Percentiles rank a stretch among this genome's conserved stretches.
phyloP scores from a whole-genome alignment of 164 flowering plant genomes.

The Magnolia changhungtana region DNA sequence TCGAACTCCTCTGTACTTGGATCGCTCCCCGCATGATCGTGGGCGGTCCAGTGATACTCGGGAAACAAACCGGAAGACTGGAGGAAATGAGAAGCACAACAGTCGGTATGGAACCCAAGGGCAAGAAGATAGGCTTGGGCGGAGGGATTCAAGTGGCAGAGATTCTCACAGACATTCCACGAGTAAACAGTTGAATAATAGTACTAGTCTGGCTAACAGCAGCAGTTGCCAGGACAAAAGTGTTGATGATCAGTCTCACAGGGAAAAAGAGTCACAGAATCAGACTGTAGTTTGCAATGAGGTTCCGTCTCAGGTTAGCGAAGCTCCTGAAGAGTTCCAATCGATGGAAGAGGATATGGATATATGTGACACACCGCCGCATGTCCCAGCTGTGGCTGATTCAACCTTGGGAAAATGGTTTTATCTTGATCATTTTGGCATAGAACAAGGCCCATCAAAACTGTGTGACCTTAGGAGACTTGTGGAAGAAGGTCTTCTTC shows the following conservation, averaged over 20 bases:
- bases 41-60: conserved; percentile 29
- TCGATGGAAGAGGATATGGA: conserved; percentile 99
- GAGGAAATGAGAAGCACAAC: conserved; percentile 38
- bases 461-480: conserved; percentile 68
- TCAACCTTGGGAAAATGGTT: conserved; percentile 68
- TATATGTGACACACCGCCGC: conserved; percentile 94
- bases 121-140: conserved; percentile 49
- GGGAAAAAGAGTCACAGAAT: conserved; percentile 35
- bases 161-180: conserved; percentile 28
- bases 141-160: conserved; percentile 34
- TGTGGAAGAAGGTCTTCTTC: conserved; percentile 68
- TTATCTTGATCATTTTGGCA: conserved; percentile 83
- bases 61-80: conserved; percentile 44
- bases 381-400: conserved; percentile 50
- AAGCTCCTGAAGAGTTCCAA: conserved; percentile 53
- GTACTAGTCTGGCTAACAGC: conserved; percentile 15
- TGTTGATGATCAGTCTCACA: conserved; percentile 22
- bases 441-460: conserved; percentile 84
- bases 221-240: conserved; percentile 30
- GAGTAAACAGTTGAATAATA: conserved; percentile 37
- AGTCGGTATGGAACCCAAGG: conserved; percentile 31
- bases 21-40: conserved; percentile 46
- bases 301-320: conserved; percentile 34
- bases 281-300: conserved; percentile 27
- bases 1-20: conserved; percentile 33